Conservation (phyloP, 2,329 filamentous ascomycete genomes). For the Pestalotiopsis sp. region DNA sequence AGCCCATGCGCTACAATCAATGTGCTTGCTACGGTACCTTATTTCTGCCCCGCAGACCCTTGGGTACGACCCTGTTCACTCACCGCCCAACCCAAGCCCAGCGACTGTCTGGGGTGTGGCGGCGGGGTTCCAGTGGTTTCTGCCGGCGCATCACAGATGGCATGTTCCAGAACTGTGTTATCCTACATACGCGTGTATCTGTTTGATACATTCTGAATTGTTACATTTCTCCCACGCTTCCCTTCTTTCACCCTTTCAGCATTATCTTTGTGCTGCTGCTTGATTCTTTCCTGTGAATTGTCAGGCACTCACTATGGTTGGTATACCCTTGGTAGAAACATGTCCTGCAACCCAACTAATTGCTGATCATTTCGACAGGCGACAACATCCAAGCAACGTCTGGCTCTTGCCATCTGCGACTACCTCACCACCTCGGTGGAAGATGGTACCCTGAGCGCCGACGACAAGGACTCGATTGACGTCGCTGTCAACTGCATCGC, state of each 20-base stretch:
- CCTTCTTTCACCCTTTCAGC: background rate
- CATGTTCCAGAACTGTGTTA: background rate
- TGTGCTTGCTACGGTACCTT: too few species aligned
- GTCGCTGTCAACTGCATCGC: slow-evolving; percentile 93
- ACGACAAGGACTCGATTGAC: slow-evolving; percentile 93
- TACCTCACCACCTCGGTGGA: slow-evolving; percentile 84
- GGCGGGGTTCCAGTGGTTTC: background rate
- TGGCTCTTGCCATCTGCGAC: slow-evolving; percentile 96
- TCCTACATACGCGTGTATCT: background rate
- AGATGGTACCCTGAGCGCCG: slow-evolving; percentile 84
- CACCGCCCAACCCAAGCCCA: too few species aligned
- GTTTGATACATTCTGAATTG: background rate
- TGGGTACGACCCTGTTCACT: too few species aligned
- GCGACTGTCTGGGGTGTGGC: background rate
- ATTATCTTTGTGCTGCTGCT: background rate
- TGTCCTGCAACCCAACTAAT: background rate
- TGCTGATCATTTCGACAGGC: slow-evolving; percentile 30
- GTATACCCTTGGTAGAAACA: background rate
- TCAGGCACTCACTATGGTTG: background rate
- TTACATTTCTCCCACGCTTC: background rate
- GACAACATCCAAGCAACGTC: slow-evolving; percentile 71
- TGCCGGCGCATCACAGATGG: background rate
- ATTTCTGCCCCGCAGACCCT: too few species aligned
- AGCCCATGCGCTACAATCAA: too few species aligned
- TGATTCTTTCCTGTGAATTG: background rate